Evolutionary conservation across 139 green algal species (phyloP), one percentile per base, ranked within the genome.

Genomic region (Chlorokybus atmophyticus): DNA sequence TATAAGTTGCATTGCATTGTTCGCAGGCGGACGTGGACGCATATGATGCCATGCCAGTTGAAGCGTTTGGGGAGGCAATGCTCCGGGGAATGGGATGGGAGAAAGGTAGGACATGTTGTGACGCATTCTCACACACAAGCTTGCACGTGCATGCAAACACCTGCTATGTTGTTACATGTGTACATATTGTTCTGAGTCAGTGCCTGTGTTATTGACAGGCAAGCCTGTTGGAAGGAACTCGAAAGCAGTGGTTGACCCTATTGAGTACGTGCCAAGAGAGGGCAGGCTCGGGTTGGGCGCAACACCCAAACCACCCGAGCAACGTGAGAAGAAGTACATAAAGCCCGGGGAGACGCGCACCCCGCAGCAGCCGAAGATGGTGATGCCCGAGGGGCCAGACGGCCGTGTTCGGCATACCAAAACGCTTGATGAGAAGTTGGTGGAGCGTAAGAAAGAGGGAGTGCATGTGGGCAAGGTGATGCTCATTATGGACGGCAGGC

Each of bases 31-130:
- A 59, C 41, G 23, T 29, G 40, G 52, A 57, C 7, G 57, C 38
- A 1, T 81, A 81, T 41, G 70, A 79, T 30, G 29, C 19, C 19
- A 79, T 81, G 74, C 74, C 74, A 8, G 60, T 81, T 17, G 74
- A 81, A 40, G 53, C 71, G 31, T 81, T 81, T 52, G 74, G 74
- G 26, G 51, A 64, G 32, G 74, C 74, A 17, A 64, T 81, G 61
- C 35, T 81, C 21, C 62, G 66, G 25, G 74, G 70, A 17, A 78
- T 78, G 70, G 66, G 66, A 28, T 74, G 66, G 66, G 21, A 66
- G 60, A 44, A 70, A 40, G 66, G 66, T 17, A n/a, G n/a, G n/a
- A n/a, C n/a, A n/a, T n/a, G n/a, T n/a, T n/a, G n/a, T n/a, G n/a
- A n/a, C n/a, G n/a, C n/a, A n/a, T n/a, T n/a, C n/a, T n/a, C n/a